phyloP scores from a whole-genome alignment of 306 rosid genomes.

The Sicyos edulis region DNA sequence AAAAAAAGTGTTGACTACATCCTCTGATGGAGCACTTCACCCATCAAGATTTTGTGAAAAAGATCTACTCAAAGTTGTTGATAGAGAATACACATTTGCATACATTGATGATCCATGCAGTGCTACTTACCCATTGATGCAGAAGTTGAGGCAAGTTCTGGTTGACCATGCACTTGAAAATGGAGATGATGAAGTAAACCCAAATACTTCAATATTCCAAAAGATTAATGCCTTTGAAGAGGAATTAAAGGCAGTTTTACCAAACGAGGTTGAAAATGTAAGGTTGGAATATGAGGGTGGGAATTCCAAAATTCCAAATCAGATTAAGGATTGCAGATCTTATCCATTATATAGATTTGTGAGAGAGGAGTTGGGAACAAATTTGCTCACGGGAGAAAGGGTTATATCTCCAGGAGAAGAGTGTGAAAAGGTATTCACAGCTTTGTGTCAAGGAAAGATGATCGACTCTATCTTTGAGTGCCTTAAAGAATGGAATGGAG shows the following conservation, averaged over 20 bases:
- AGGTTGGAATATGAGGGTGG: not conserved
- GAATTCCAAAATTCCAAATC: not conserved
- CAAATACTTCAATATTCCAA: not conserved
- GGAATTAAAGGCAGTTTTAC: not conserved
- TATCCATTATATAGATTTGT: constrained; percentile 1
- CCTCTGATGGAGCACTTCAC: not conserved
- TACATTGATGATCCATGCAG: constrained; percentile 7
- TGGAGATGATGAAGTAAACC: not conserved
- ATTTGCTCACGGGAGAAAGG: not conserved
- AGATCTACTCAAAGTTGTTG: not conserved
- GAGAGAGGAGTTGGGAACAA: not conserved
- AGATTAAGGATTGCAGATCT: not conserved
- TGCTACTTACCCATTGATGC: not conserved
- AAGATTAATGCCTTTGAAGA: not conserved
- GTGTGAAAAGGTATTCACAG: not conserved
- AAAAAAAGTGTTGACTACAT: not conserved
- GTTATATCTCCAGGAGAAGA: not conserved
- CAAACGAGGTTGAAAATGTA: not conserved
- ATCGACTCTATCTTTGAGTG: not conserved
- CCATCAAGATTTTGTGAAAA: constrained; percentile 12
- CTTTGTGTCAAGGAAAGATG: constrained; percentile 5
- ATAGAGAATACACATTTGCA: not conserved
- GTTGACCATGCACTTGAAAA: not conserved
- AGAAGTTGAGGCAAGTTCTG: not conserved
- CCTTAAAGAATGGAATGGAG: not conserved